Evolutionary conservation across 805 yeast species (phyloP).

Genomic region (Isabelozyma pseudorhagii): DNA sequence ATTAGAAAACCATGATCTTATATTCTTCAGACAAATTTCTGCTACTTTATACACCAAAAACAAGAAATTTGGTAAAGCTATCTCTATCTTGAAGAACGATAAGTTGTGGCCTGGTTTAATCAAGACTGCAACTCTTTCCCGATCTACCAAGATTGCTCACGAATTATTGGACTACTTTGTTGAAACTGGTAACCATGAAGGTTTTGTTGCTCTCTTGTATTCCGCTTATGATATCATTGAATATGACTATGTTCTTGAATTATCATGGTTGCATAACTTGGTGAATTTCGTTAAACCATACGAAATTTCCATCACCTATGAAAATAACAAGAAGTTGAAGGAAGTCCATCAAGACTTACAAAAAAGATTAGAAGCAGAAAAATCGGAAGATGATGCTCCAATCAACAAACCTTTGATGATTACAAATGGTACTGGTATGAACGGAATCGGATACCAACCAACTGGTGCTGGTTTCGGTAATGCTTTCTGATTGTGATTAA

Average conservation of each 20-base stretch:
- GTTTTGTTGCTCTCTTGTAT: slow-evolving; percentile 86
- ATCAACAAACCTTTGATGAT: slow-evolving; percentile 72
- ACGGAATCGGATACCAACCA: slow-evolving; percentile 60
- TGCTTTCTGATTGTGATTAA: slow-evolving; percentile 21
- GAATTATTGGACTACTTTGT: slow-evolving; percentile 89
- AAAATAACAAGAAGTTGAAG: slow-evolving; percentile 64
- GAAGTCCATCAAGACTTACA: slow-evolving; percentile 69
- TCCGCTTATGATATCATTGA: slow-evolving; percentile 77
- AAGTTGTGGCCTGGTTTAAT: slow-evolving; percentile 94
- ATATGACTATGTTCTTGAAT: slow-evolving; percentile 81
- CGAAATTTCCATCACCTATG: slow-evolving; percentile 78
- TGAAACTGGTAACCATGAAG: slow-evolving; percentile 94
- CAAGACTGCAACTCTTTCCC: slow-evolving; percentile 83
- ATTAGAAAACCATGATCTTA: slow-evolving; percentile 84
- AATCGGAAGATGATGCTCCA: slow-evolving; percentile 41
- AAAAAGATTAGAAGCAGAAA: slow-evolving; percentile 61
- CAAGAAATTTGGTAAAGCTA: slow-evolving; percentile 89
- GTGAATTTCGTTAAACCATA: slow-evolving; percentile 89
- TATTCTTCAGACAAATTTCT: slow-evolving; percentile 94
- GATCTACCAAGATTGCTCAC: slow-evolving; percentile 76
- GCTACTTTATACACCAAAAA: slow-evolving; percentile 91
- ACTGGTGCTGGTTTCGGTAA: slow-evolving; percentile 75
- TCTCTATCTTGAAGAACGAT: slow-evolving; percentile 84
- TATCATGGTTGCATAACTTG: slow-evolving; percentile 86
- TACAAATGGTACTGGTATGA: slow-evolving; percentile 59